phyloP scores from a whole-genome alignment of 1,139 yeast species.

The Candida albicans region DNA sequence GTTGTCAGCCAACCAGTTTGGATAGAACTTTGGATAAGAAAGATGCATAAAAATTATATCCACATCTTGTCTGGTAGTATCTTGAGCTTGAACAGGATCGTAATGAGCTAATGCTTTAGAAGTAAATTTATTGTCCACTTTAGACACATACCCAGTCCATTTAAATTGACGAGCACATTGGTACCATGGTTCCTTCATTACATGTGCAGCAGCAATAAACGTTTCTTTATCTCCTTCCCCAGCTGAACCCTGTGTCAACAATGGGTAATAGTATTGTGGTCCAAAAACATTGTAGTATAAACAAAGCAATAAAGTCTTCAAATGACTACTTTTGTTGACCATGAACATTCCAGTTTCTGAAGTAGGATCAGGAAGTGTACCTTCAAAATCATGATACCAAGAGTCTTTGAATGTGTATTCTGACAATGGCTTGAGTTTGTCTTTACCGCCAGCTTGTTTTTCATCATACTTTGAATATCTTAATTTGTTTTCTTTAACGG shows the following conservation, averaged over 20 bases:
- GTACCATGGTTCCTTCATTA: conserved; percentile 47
- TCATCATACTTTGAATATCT: conserved; percentile 36
- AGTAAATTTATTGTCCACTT: conserved; percentile 35
- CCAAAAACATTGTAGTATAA: conserved; percentile 64
- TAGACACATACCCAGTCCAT: conserved; percentile 54
- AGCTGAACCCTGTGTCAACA: conserved; percentile 66
- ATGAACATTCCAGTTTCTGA: conserved; percentile 65
- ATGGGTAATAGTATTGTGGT: conserved; percentile 50
- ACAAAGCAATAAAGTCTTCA: conserved; percentile 50
- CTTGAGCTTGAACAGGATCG: conserved; percentile 44
- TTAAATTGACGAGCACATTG: conserved; percentile 51
- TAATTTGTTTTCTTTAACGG: conserved; percentile 40
- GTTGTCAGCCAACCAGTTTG: conserved; percentile 48
- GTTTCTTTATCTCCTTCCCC: conserved; percentile 77
- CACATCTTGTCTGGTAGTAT: conserved; percentile 11
- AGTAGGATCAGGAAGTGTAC: conserved; percentile 61
- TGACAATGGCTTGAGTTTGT: conserved; percentile 25
- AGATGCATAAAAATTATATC: conserved; percentile 54
- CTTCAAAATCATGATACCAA: conserved; percentile 54
- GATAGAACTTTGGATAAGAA: conserved; percentile 64
- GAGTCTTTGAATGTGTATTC: conserved; percentile 37
- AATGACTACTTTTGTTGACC: conserved; percentile 53
- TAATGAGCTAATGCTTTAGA: conserved; percentile 64
- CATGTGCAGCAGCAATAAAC: conserved; percentile 63
- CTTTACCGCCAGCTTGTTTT: conserved; percentile 23